A percentile compares a stretch with the other conserved stretches of the same genome.
Evolutionary conservation across 2,329 filamentous ascomycete genomes (phyloP).

Genomic region (Aspergillus ustus): DNA sequence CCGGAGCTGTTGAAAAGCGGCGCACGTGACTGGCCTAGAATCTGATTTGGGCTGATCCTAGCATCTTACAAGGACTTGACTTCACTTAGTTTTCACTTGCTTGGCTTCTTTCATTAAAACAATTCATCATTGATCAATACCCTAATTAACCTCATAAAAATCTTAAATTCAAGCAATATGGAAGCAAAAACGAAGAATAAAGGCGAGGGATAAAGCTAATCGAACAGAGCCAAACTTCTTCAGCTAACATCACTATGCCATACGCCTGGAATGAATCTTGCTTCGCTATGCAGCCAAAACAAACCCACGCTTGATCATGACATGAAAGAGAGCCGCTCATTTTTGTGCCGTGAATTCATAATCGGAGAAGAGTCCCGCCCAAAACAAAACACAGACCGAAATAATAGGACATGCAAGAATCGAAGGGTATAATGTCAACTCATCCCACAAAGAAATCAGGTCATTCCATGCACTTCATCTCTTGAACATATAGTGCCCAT

Average conservation of each 20-base stretch:
- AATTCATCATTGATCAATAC: background rate
- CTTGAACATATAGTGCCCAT: constrained; percentile 65
- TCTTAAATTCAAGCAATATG: background rate
- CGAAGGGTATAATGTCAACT: constrained; percentile 23
- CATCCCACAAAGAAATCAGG: constrained; percentile 19
- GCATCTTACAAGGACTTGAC: background rate
- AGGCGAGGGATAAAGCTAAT: background rate
- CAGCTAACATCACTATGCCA: constrained; percentile 15
- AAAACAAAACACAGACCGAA: constrained; percentile 16
- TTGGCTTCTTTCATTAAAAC: background rate
- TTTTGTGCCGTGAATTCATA: constrained; percentile 21
- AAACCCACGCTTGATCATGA: constrained; percentile 21
- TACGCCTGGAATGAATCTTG: constrained; percentile 21
- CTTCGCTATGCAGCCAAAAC: constrained; percentile 29
- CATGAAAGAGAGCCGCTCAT: constrained; percentile 17
- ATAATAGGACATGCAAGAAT: constrained; percentile 17
- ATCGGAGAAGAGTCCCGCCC: constrained; percentile 21
- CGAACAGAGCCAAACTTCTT: constrained; percentile 12
- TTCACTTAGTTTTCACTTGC: background rate
- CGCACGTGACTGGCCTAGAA: constrained; percentile 16
- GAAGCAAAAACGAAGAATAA: constrained; percentile 10
- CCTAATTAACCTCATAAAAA: background rate
- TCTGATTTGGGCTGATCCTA: background rate
- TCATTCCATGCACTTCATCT: constrained; percentile 38
- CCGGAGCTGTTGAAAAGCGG: constrained; percentile 1